Percentiles rank a stretch among this genome's conserved stretches.
These are phyloP conservation scores for Lycium barbarum DNA, from an alignment of 257 asterid genomes.

Conservation along the genomic window DNA sequence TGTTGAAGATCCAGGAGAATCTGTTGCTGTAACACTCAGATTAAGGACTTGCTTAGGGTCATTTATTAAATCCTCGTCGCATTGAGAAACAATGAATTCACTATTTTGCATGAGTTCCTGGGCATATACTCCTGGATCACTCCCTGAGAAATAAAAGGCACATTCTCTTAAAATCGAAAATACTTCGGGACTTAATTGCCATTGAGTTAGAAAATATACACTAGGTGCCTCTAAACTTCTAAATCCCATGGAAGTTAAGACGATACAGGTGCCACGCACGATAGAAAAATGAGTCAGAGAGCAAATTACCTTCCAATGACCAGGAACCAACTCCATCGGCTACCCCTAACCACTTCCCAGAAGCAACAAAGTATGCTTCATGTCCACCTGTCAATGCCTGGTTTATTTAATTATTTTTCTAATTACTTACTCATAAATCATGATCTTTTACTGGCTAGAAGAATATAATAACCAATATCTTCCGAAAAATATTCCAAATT, in stretches of 20 bases:
- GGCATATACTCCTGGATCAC: slow-evolving; percentile 72
- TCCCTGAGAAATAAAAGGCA: slow-evolving; percentile 50
- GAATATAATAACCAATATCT: slow-evolving; percentile 32
- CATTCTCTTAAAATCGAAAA: slow-evolving; percentile 13
- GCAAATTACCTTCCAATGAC: slow-evolving; percentile 72
- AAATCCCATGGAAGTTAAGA: neutral
- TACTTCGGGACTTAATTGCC: neutral
- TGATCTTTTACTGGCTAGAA: slow-evolving; percentile 3
- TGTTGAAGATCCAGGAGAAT: slow-evolving; percentile 74
- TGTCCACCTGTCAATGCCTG: slow-evolving; percentile 99
- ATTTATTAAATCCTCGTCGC: slow-evolving; percentile 38
- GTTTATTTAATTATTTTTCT: slow-evolving; percentile 60
- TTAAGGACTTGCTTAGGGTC: slow-evolving; percentile 63
- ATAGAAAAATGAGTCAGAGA: slow-evolving; percentile 19
- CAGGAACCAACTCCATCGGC: slow-evolving; percentile 91
- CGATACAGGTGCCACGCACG: neutral
- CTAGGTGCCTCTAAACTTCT: neutral
- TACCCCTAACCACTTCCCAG: slow-evolving; percentile 81
- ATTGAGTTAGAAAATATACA: slow-evolving; percentile 9
- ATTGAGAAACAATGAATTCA: slow-evolving; percentile 51
- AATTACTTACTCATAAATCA: slow-evolving; percentile 55
- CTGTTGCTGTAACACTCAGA: slow-evolving; percentile 55
- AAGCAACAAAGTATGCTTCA: slow-evolving; percentile 81
- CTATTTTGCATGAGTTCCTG: slow-evolving; percentile 67
- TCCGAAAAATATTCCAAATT: slow-evolving; percentile 24